phyloP scores from a whole-genome alignment of 1,284 basidiomycete genomes.

The Stygiomarasmius scandens region DNA sequence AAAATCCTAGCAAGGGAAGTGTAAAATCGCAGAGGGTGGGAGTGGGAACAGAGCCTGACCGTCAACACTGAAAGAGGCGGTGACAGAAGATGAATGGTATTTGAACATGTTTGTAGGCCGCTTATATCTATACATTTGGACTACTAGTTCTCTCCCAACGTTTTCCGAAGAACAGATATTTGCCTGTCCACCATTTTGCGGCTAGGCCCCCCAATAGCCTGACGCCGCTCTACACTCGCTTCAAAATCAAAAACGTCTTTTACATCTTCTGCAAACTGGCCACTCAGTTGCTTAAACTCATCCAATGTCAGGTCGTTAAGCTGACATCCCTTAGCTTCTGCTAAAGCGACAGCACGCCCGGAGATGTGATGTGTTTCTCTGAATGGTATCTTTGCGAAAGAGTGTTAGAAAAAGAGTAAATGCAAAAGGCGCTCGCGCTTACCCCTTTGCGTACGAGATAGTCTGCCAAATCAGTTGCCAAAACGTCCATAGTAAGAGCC shows the following conservation, averaged over 20 bases:
- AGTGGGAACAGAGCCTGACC: not conserved
- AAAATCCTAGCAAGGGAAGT: not conserved
- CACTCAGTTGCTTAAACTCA: slow-evolving; percentile 79
- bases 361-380: slow-evolving; percentile 98
- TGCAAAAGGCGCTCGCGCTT: slow-evolving; percentile 37
- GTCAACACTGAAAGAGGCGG: no score
- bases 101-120: no score
- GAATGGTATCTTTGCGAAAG: slow-evolving; percentile 75
- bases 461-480: slow-evolving; percentile 96
- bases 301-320: slow-evolving; percentile 80
- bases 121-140: not conserved
- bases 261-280: slow-evolving; percentile 85
- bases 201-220: slow-evolving; percentile 92
- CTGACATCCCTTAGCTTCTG: slow-evolving; percentile 81
- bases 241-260: slow-evolving; percentile 89
- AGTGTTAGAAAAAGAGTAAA: slow-evolving; percentile 6
- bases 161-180: slow-evolving; percentile 67
- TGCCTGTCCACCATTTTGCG: slow-evolving; percentile 86
- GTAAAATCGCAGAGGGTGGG: not conserved
- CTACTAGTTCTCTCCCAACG: slow-evolving; percentile 15
- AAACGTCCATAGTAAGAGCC: slow-evolving; percentile 94
- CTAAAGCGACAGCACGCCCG: slow-evolving; percentile 92
- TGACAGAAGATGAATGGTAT: no score
- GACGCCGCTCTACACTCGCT: slow-evolving; percentile 90
- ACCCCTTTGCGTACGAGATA: slow-evolving; percentile 98